These are phyloP conservation scores for Chaetothyriales sp. DNA, from an alignment of 2,329 filamentous ascomycete species.

Conservation along the genomic window DNA sequence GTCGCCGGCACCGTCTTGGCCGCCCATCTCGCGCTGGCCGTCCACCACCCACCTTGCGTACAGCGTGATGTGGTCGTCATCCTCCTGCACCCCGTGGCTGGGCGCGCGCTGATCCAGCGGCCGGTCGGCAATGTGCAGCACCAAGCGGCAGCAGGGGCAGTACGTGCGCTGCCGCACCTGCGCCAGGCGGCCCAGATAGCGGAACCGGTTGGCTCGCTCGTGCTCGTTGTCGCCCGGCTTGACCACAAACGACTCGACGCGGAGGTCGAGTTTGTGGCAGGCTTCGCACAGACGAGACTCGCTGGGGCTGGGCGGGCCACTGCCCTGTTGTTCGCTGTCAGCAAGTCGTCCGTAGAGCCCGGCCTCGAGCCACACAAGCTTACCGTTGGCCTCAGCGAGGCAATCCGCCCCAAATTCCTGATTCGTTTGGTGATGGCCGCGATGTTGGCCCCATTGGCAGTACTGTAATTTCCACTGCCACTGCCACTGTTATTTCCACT, in stretches of 20 bases:
- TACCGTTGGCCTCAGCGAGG: slow-evolving; percentile 12
- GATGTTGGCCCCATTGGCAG: slow-evolving; percentile 6
- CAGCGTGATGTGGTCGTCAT: slow-evolving; percentile 13
- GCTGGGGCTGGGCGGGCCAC: slow-evolving; percentile 7
- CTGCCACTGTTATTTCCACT: no score
- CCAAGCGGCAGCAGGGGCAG: slow-evolving; percentile 17
- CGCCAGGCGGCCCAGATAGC: slow-evolving; percentile 15
- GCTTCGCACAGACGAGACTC: slow-evolving; percentile 17
- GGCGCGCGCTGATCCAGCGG: slow-evolving; percentile 16
- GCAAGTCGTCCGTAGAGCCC: background rate
- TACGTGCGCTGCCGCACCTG: slow-evolving; percentile 12
- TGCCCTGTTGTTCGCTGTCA: background rate
- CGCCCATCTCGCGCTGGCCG: slow-evolving; percentile 14
- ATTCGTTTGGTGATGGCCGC: slow-evolving; percentile 13
- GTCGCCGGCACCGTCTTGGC: slow-evolving; percentile 6
- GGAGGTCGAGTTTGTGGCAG: slow-evolving; percentile 13
- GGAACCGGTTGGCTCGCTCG: slow-evolving; percentile 10
- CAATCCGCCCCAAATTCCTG: slow-evolving; percentile 11
- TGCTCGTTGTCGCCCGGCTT: slow-evolving; percentile 8
- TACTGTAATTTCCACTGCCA: no score
- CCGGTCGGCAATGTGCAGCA: slow-evolving; percentile 16
- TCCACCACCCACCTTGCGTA: slow-evolving; percentile 19
- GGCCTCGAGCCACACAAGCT: slow-evolving; percentile 2
- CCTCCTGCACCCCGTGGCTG: slow-evolving; percentile 6
- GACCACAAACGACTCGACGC: slow-evolving; percentile 15